Percentiles rank a stretch among this genome's conserved stretches.
These are phyloP conservation scores for Pseudogymnoascus sp. DNA, from an alignment of 2,329 filamentous ascomycete genomes.

Conservation along the genomic window DNA sequence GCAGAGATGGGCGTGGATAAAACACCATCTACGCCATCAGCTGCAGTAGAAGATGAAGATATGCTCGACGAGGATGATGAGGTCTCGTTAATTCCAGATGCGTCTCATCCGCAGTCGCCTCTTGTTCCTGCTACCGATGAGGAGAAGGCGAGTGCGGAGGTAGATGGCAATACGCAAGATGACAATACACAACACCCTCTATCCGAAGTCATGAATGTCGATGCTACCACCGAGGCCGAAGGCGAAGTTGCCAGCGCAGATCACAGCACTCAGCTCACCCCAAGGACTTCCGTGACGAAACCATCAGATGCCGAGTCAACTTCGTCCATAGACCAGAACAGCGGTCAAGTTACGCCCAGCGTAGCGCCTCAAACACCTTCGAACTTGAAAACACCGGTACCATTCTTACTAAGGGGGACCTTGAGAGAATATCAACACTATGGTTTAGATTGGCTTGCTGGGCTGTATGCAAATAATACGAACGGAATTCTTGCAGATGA, in stretches of 20 bases:
- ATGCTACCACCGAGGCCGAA: background rate
- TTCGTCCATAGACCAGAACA: conserved; percentile 27
- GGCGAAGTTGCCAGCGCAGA: conserved; percentile 23
- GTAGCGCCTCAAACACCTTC: conserved; percentile 31
- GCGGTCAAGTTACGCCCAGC: conserved; percentile 27
- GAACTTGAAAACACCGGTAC: conserved; percentile 58
- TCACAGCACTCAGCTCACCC: conserved; percentile 29
- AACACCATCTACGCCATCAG: conserved; percentile 8
- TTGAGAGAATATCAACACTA: conserved; percentile 94
- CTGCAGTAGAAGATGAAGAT: conserved; percentile 10
- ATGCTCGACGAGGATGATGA: conserved; percentile 20
- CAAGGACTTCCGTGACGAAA: conserved; percentile 28
- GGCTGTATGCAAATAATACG: conserved; percentile 82
- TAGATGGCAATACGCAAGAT: background rate
- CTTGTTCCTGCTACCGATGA: background rate
- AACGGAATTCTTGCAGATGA: conserved; percentile 97
- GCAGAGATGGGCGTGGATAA: conserved; percentile 26
- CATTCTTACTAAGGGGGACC: conserved; percentile 76
- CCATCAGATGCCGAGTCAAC: conserved; percentile 27
- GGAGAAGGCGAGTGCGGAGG: background rate
- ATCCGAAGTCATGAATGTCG: conserved; percentile 9
- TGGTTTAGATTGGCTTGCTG: conserved; percentile 94
- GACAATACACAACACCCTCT: background rate
- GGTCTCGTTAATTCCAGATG: conserved; percentile 24
- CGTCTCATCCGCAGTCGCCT: conserved; percentile 15